Conservation (phyloP, 768 basidiomycete species). For the Termitomyces sp. region DNA sequence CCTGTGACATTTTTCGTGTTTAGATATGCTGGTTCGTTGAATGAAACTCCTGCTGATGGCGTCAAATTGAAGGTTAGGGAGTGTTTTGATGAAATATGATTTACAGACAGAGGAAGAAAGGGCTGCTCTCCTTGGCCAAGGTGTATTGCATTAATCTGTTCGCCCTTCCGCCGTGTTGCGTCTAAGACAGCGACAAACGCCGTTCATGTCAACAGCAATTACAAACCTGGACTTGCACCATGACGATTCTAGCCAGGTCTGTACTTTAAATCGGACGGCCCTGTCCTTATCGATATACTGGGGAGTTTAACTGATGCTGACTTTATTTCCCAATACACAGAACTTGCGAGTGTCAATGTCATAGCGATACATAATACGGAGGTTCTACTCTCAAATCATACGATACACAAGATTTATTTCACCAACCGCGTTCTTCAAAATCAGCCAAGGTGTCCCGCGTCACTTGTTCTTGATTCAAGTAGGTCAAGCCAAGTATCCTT, state of each 20-base stretch:
- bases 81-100: constrained; percentile 23
- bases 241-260: constrained; percentile 23
- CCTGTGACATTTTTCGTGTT: constrained; percentile 15
- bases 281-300: too few species aligned
- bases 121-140: constrained; percentile 11
- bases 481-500: constrained; percentile 38
- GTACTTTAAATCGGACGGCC: constrained; percentile 15
- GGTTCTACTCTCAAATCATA: too few species aligned
- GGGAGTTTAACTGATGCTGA: background rate
- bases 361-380: background rate
- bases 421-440: constrained; percentile 39
- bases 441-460: constrained; percentile 35
- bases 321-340: background rate
- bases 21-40: background rate
- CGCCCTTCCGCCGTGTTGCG: background rate
- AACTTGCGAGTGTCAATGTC: background rate
- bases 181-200: constrained; percentile 19
- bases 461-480: constrained; percentile 32
- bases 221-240: constrained; percentile 22
- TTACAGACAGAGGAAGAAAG: constrained; percentile 19
- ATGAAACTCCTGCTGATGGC: constrained; percentile 21
- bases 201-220: constrained; percentile 18
- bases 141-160: too few species aligned
- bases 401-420: background rate
- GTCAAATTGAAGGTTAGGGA: constrained; percentile 29